Percentiles rank a stretch among this genome's conserved stretches.
phyloP scores from a whole-genome alignment of 2,329 filamentous ascomycete genomes.

The Fonsecaea multimorphosa region DNA sequence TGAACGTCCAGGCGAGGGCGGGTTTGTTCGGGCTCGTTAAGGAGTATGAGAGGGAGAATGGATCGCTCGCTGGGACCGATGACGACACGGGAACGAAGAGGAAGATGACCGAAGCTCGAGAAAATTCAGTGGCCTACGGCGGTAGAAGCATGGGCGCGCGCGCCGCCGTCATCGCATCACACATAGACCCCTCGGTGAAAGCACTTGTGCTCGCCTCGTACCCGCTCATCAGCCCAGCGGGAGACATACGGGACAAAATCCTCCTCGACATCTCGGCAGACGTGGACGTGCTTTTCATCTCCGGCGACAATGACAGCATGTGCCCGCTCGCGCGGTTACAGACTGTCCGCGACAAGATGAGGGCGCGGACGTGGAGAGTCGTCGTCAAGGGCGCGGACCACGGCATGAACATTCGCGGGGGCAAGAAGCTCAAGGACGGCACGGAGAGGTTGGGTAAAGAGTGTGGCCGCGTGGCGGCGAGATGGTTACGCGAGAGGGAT shows the following conservation, averaged over 20 bases:
- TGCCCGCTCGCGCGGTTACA: slow-evolving; percentile 30
- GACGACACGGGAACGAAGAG: neutral
- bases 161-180: slow-evolving; percentile 30
- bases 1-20: slow-evolving; percentile 35
- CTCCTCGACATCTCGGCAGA: slow-evolving; percentile 29
- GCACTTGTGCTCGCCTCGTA: slow-evolving; percentile 35
- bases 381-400: slow-evolving; percentile 37
- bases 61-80: neutral
- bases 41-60: slow-evolving; percentile 19
- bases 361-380: slow-evolving; percentile 32
- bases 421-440: slow-evolving; percentile 26
- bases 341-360: slow-evolving; percentile 36
- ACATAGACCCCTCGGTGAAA: slow-evolving; percentile 23
- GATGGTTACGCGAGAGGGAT: slow-evolving; percentile 24
- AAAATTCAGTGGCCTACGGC: slow-evolving; percentile 25
- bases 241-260: slow-evolving; percentile 37
- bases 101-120: neutral
- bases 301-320: slow-evolving; percentile 36
- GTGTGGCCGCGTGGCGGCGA: slow-evolving; percentile 24
- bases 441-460: slow-evolving; percentile 24
- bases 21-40: slow-evolving; percentile 30
- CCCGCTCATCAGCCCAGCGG: slow-evolving; percentile 30
- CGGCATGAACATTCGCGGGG: slow-evolving; percentile 37
- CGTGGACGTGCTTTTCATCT: slow-evolving; percentile 37
- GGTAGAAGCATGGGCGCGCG: slow-evolving; percentile 37